Evolutionary conservation across 805 yeast species (phyloP), one percentile per base, ranked within the genome.

Genomic region (Hermanozyma aechmeae): DNA sequence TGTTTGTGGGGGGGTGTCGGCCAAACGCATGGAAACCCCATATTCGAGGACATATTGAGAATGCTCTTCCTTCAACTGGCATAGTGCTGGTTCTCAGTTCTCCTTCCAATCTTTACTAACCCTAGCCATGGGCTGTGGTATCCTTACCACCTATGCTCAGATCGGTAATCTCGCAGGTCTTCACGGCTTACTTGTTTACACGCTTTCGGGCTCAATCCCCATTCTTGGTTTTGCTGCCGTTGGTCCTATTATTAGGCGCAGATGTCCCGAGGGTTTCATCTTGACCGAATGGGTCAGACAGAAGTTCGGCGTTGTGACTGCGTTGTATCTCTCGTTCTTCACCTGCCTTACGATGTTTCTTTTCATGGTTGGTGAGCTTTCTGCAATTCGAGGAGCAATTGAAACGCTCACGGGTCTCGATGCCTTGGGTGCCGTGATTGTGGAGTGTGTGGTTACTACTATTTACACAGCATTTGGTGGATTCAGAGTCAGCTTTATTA

Each of bases 261-360:
- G 71, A 41, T 82, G 94, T 42, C 96, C 96, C 0, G 73, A 82
- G 6, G 96, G 96, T 3, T 87, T 87, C 51, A 86, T 87, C 16
- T 59, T 87, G 42, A 85, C 95, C 4, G 95, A 87, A 50, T 87
- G 96, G 96, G 89, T 84, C n/a, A 71, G 83, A 47, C 73, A 72
- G 26, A 63, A 96, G 42, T 87, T 68, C 50, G 96, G 96, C 2
- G 49, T 65, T 4, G 55, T 78, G 11, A 66, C 94, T 3, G 80
- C 84, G 1, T 58, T 84, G 40, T 82, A 84, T 42, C 56, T 87
- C 26, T 78, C 93, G 10, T 75, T 74, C 26, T 83, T 86, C 53
- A 84, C 96, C 1, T 71, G 87, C 30, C 65, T 87, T 39, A 86
- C 95, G 6, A 71, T 87, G 69, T 84, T 76, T 48, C 63, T 87